Base-by-base conservation (phyloP, 1,139 yeast genomes). In the Lodderomyces elongisporus region DNA sequence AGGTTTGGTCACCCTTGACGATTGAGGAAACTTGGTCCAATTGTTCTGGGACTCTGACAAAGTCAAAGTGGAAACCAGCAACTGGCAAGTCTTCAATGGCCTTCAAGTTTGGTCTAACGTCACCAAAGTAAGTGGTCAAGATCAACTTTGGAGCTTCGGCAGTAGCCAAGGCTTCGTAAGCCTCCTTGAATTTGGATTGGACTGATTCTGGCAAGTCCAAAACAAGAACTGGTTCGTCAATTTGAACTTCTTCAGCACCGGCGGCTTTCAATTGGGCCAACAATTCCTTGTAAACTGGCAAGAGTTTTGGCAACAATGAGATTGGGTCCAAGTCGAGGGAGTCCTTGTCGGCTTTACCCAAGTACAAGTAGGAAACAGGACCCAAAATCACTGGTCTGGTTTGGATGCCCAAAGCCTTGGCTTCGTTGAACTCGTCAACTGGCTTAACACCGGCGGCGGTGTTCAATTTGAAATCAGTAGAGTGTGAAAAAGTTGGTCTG, bases 281-380 rank as follows among this genome's bases (percentile, higher is more conserved):
- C 59, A 89, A 74, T 70, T 85, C 88, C 60, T 79, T 79, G 77
- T 91, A 91, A 47, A 85, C 93, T 52, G 97, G 97, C 56, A 91
- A 69, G 53, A 91, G 62, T 76, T 89, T 85, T 61, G 79, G 83
- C 59, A 91, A 77, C 44, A 89, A 76, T 45, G 93, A 68, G 60
- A 91, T 80, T 67, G 96, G 96, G 61, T 85, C 91, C 62, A 91
- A 77, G 64, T 88, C 97, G 51, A 85, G 75, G 46, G 96, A 87
- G 71, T 88, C 98, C 74, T 87, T 89, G 74, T 91, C 97, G 53
- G 96, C 84, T 79, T 91, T 91, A 77, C 98, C 98, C 60, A 91
- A 79, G 77, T 66, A 79, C 54, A 91, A 74, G 83, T 77, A 91
- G 48, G 98, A 89, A 51, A 91, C 85, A 49, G 98, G 98, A 67